These are phyloP conservation scores for Pseudocercospora ulei DNA, from an alignment of 2,329 filamentous ascomycete genomes.

Conservation along the genomic window DNA sequence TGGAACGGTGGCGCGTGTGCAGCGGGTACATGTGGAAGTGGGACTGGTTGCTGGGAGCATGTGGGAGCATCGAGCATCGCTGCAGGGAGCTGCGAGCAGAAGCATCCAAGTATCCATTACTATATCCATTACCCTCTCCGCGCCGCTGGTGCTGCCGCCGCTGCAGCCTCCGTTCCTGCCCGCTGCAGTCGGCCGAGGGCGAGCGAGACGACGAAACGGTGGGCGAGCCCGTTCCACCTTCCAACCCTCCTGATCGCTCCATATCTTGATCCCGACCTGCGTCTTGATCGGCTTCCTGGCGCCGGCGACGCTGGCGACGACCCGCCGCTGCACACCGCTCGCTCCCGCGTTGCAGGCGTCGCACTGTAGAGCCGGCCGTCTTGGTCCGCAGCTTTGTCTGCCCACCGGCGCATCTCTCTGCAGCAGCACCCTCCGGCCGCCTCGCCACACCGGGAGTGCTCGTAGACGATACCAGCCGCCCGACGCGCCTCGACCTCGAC, in stretches of 20 bases:
- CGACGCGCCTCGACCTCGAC: neutral
- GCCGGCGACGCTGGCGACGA: conserved; percentile 17
- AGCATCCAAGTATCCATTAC: conserved; percentile 2
- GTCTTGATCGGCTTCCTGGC: conserved; percentile 24
- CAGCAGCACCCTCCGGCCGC: neutral
- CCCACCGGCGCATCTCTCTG: neutral
- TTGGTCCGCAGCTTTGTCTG: conserved; percentile 11
- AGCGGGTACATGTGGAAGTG: neutral
- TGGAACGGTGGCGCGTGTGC: conserved; percentile 3
- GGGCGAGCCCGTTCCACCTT: no score
- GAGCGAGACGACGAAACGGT: conserved; percentile 3
- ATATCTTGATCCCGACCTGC: conserved; percentile 10
- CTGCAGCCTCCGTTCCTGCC: conserved; percentile 7
- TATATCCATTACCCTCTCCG: conserved; percentile 1
- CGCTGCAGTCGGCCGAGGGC: no score
- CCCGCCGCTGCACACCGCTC: conserved; percentile 28
- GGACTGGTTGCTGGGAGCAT: neutral
- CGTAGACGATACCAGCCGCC: conserved; percentile 8
- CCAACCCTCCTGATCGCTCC: neutral
- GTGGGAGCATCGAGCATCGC: no score
- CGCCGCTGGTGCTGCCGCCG: neutral
- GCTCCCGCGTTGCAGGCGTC: conserved; percentile 14
- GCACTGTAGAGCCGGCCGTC: conserved; percentile 3
- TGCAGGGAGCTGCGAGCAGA: conserved; percentile 1
- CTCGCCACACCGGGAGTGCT: conserved; percentile 1